These are phyloP conservation scores for Gryganskiella cystojenkinii DNA, from an alignment of 192 early-diverging fungal genomes.

Conservation along the genomic window DNA sequence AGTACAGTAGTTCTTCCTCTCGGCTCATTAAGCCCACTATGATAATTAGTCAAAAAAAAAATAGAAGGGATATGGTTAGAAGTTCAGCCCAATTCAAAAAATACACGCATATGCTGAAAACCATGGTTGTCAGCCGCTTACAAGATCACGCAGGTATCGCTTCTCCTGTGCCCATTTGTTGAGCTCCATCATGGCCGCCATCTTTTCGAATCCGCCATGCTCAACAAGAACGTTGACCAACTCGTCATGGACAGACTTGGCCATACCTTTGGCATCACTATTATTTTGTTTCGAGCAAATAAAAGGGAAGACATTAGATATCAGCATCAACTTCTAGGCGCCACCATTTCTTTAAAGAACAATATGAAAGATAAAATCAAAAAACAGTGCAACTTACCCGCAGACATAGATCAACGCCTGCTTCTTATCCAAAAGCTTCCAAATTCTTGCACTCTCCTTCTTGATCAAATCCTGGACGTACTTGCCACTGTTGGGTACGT, in stretches of 20 bases:
- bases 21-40: too few species aligned
- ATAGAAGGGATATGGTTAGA: too few species aligned
- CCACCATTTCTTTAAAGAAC: neutral
- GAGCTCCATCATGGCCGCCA: slow-evolving; percentile 67
- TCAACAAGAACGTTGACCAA: slow-evolving; percentile 72
- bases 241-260: slow-evolving; percentile 84
- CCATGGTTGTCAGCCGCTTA: slow-evolving; percentile 9
- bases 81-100: too few species aligned
- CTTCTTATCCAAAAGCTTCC: slow-evolving; percentile 65
- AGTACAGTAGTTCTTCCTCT: too few species aligned
- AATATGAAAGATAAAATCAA: neutral
- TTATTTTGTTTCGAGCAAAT: too few species aligned
- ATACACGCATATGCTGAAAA: too few species aligned
- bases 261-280: slow-evolving; percentile 90
- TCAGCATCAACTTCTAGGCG: neutral
- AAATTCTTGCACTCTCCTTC: slow-evolving; percentile 63
- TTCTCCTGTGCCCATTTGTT: slow-evolving; percentile 70
- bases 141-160: slow-evolving; percentile 75
- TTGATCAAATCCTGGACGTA: slow-evolving; percentile 91
- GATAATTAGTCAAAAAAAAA: too few species aligned
- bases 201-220: slow-evolving; percentile 56
- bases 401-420: slow-evolving; percentile 81
- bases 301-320: slow-evolving; percentile 18
- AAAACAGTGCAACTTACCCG: slow-evolving; percentile 58
- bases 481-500: slow-evolving; percentile 53